Base-by-base conservation (phyloP, 768 basidiomycete genomes). In the Podaxis sp. region DNA sequence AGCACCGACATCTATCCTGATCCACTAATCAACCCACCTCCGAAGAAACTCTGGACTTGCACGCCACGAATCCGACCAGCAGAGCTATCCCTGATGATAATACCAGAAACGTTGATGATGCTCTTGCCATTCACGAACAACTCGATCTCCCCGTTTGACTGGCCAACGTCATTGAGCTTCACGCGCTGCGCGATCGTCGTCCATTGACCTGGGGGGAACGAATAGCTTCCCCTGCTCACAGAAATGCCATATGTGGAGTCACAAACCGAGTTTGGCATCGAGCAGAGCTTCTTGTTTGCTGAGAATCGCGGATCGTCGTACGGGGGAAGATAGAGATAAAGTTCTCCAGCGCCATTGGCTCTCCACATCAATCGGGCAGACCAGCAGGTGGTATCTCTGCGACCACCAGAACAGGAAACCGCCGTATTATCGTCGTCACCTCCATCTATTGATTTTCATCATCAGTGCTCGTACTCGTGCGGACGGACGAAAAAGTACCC, bases 11-110 rank as follows among this genome's bases (percentile, higher is more conserved):
- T 37, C 44, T 32, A 28, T 21, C 21, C n/a, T 4, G 25, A n/a
- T 9, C 9, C 18, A 35, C 14, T 14, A n/a, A 7, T 10, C 6
- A 50, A 70, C 74, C 64, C 63, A 79, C 83, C 85, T 48, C 86
- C 87, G 63, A 89, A 88, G 79, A 88, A 88, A 23, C 85, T 85
- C 72, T 88, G 84, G 73, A 83, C 77, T 68, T 81, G 81, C 51
- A 87, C 79, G 23, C 88, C 87, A 50, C 81, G 77, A 66, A 89
- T 78, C 59, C 76, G 76, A 35, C 82, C 80, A 0, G 70, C 68
- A 14, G 68, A 68, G 55, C 72, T 73, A 58, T 79, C 74, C 36
- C 82, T 72, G 40, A 88, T 71, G 56, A 81, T 76, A 36, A 90
- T 71, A 13, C 82, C 82, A 11, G 64, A 64, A 25, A 82, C 76